These are phyloP conservation scores for Eimeria maxima DNA, from an alignment of 169 alveolate species.

Conservation along the genomic window DNA sequence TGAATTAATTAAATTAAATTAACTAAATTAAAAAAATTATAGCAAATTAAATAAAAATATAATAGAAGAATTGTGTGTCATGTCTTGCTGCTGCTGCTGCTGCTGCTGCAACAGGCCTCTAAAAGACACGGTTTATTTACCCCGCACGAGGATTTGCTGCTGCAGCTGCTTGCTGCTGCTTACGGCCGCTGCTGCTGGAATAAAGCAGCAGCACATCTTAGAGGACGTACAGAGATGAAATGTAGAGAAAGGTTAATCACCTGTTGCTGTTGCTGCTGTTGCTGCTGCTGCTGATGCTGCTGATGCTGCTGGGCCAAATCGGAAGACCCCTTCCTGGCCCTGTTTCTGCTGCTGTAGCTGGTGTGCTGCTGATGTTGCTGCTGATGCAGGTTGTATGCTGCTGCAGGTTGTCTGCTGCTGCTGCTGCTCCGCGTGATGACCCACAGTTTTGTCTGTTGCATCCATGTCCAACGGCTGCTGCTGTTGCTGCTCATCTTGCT, in stretches of 20 bases:
- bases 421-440: neutral
- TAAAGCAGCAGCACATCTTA: conserved; percentile 84
- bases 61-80: neutral
- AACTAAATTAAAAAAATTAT: neutral
- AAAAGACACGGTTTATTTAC: conserved; percentile 85
- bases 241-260: conserved; percentile 85
- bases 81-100: neutral
- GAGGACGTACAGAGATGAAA: conserved; percentile 87
- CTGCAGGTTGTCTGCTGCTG: neutral
- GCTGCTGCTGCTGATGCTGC: neutral
- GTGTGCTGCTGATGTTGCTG: neutral
- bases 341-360: neutral
- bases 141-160: conserved; percentile 85
- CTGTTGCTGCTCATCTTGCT: neutral
- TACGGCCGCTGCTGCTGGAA: conserved; percentile 85
- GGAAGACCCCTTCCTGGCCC: neutral
- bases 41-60: too few relatives aligned
- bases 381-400: neutral
- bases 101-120: conserved; percentile 16
- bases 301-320: neutral
- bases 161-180: conserved; percentile 85
- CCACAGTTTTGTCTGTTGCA: neutral
- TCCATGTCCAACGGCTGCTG: neutral
- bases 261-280: neutral
- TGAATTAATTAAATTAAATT: too few relatives aligned